Evolutionary conservation across 768 basidiomycete species (phyloP).

Genomic region (Russula virescens): DNA sequence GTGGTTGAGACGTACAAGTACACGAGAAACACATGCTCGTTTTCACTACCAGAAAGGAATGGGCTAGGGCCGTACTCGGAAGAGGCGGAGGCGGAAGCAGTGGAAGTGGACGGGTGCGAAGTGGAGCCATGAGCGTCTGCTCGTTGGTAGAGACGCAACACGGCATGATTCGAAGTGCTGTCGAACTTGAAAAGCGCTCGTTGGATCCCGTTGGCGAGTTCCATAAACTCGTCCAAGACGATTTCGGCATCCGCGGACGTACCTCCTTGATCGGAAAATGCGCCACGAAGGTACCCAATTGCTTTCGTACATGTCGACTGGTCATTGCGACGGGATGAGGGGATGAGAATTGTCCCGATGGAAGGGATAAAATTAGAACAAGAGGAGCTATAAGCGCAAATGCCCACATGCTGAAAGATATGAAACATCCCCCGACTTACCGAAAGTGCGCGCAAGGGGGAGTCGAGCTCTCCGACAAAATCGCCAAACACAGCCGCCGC

Average conservation of each 20-base stretch:
- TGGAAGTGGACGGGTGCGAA: conserved; percentile 27
- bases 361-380: background rate
- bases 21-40: conserved; percentile 81
- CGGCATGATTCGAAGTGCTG: conserved; percentile 77
- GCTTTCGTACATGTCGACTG: conserved; percentile 58
- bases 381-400: background rate
- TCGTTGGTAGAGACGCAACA: conserved; percentile 65
- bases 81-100: conserved; percentile 26
- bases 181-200: conserved; percentile 69
- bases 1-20: conserved; percentile 87
- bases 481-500: conserved; percentile 75
- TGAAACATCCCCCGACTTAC: conserved; percentile 37
- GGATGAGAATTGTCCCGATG: background rate
- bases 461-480: conserved; percentile 71
- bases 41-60: conserved; percentile 43
- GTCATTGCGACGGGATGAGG: background rate
- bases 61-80: conserved; percentile 34
- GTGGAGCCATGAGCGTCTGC: conserved; percentile 33
- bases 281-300: conserved; percentile 57
- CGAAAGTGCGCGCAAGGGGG: conserved; percentile 67
- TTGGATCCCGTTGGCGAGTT: conserved; percentile 61
- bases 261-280: conserved; percentile 47
- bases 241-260: conserved; percentile 32
- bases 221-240: conserved; percentile 54
- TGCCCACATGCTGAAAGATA: background rate